A percentile compares a stretch with the other conserved stretches of the same genome.
phyloP scores from a whole-genome alignment of 176 grass and related monocot species.

The Lolium rigidum region DNA sequence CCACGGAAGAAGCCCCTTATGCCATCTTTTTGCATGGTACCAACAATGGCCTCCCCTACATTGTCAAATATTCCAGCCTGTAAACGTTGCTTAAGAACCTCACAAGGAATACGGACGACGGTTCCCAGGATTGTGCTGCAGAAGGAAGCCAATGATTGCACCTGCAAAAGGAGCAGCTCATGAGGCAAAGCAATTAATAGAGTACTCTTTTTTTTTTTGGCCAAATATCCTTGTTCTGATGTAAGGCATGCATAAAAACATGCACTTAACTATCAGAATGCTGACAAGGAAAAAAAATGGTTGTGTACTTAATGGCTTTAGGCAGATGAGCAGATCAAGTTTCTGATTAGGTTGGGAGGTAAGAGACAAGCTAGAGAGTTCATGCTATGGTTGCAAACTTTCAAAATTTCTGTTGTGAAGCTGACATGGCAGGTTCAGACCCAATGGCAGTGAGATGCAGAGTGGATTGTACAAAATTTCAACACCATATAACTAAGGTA shows the following conservation, averaged over 20 bases:
- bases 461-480: not conserved
- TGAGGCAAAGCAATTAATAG: not conserved
- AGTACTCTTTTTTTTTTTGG: not conserved
- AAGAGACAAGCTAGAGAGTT: not conserved
- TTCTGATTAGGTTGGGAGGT: not conserved
- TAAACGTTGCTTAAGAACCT: constrained; percentile 92
- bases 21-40: constrained; percentile 80
- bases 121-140: constrained; percentile 95
- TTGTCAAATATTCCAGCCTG: constrained; percentile 94
- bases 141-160: constrained; percentile 95
- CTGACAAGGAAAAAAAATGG: not conserved
- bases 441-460: not conserved
- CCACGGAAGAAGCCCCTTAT: constrained; percentile 90
- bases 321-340: not conserved
- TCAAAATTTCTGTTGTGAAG: not conserved
- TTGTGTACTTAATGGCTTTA: not conserved
- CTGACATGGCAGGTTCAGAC: not conserved
- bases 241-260: not conserved
- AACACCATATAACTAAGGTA: not conserved
- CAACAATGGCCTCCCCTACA: constrained; percentile 94
- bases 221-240: constrained; percentile 27
- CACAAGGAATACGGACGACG: constrained; percentile 87
- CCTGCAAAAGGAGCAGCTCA: constrained; percentile 46
- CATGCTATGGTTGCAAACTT: not conserved
- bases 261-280: not conserved